Evolutionary conservation across 805 yeast genomes (phyloP).

Genomic region (Brettanomyces anomalus): DNA sequence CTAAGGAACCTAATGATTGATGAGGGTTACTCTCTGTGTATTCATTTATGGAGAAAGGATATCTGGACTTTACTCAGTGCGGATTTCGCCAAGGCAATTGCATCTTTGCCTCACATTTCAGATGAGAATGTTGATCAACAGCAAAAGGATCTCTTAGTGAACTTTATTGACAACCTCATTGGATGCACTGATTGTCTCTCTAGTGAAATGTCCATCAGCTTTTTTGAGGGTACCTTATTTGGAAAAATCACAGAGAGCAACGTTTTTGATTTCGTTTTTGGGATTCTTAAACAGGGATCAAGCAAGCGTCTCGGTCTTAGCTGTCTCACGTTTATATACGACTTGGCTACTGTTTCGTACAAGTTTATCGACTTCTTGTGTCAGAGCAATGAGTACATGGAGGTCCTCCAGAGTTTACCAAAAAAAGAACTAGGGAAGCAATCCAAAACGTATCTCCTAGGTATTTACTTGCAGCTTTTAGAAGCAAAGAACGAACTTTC

Average conservation of each 20-base stretch:
- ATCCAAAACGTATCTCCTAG: conserved; percentile 18
- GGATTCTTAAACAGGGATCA: conserved; percentile 28
- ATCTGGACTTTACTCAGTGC: conserved; percentile 56
- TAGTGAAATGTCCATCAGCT: conserved; percentile 50
- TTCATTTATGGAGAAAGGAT: conserved; percentile 67
- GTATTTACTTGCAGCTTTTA: conserved; percentile 22
- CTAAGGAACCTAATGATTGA: conserved; percentile 73
- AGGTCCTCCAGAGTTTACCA: not conserved
- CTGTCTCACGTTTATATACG: conserved; percentile 22
- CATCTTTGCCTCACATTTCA: conserved; percentile 36
- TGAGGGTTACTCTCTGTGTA: conserved; percentile 79
- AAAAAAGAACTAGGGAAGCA: conserved; percentile 4
- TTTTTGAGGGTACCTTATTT: conserved; percentile 27
- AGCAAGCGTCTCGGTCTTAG: conserved; percentile 15
- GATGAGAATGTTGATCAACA: conserved; percentile 16
- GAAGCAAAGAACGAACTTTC: conserved; percentile 19
- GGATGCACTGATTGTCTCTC: conserved; percentile 56
- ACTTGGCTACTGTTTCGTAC: conserved; percentile 21
- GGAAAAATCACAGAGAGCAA: conserved; percentile 13
- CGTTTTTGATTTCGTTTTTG: conserved; percentile 29
- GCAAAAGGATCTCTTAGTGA: conserved; percentile 43
- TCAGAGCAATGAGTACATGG: conserved; percentile 9
- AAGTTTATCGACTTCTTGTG: conserved; percentile 17
- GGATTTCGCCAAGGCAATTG: conserved; percentile 41
- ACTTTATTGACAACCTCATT: conserved; percentile 62